These are phyloP conservation scores for Rhynchospora tenuis DNA, from an alignment of 176 grass and related monocot genomes.

Conservation along the genomic window DNA sequence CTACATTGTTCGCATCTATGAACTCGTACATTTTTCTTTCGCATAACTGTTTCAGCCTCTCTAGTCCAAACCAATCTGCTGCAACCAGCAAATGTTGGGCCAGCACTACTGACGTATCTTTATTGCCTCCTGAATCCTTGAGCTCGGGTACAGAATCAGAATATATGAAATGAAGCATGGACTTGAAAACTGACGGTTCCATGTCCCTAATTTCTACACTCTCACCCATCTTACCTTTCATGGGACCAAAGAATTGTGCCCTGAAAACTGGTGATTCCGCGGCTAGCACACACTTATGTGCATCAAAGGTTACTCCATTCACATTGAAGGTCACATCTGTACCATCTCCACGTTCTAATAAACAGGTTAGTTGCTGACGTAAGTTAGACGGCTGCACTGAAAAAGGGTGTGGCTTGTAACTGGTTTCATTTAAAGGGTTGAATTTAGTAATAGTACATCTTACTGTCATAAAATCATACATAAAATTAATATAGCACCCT, in stretches of 20 bases:
- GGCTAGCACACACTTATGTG: too few species aligned
- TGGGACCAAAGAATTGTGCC: too few species aligned
- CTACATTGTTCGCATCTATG: not conserved
- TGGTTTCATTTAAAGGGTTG: not conserved
- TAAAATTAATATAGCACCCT: not conserved
- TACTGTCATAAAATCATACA: not conserved
- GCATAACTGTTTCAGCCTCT: too few species aligned
- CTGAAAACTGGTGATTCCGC: too few species aligned
- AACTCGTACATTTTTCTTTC: not conserved
- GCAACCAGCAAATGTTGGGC: not conserved
- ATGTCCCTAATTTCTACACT: too few species aligned
- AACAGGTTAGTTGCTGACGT: too few species aligned
- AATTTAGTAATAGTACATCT: not conserved
- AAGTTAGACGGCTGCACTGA: not conserved
- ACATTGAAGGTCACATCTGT: constrained; percentile 1
- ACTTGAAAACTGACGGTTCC: not conserved
- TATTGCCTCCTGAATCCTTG: not conserved
- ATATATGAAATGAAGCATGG: not conserved
- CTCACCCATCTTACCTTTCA: too few species aligned
- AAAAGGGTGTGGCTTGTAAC: not conserved
- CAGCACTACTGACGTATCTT: not conserved
- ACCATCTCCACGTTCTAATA: not conserved
- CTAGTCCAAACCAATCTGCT: not conserved
- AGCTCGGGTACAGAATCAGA: not conserved
- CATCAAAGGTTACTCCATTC: not conserved